These are phyloP conservation scores for Penicillium salamii DNA, from an alignment of 495 filamentous ascomycete genomes.

Conservation along the genomic window DNA sequence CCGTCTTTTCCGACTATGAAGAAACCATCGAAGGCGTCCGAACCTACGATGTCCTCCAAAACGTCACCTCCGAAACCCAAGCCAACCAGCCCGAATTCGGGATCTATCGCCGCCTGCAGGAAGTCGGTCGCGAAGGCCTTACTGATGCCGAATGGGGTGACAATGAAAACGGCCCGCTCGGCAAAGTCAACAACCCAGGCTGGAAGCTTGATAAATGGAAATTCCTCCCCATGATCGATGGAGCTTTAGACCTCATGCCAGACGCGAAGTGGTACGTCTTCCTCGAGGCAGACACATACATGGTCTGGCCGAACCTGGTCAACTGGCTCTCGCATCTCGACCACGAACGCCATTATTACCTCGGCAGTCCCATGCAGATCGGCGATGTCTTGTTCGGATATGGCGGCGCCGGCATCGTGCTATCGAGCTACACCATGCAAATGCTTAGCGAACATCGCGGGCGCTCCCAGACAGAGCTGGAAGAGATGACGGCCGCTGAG, in stretches of 20 bases:
- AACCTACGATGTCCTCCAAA: slow-evolving; percentile 40
- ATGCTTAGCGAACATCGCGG: slow-evolving; percentile 19
- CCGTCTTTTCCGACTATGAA: slow-evolving; percentile 48
- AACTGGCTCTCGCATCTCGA: slow-evolving; percentile 53
- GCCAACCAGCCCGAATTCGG: slow-evolving; percentile 41
- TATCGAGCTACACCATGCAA: slow-evolving; percentile 30
- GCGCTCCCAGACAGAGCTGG: slow-evolving; percentile 20
- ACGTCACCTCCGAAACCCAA: slow-evolving; percentile 32
- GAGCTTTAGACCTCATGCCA: slow-evolving; percentile 50
- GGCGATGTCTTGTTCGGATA: slow-evolving; percentile 52
- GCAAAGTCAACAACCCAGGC: slow-evolving; percentile 40
- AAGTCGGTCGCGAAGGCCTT: slow-evolving; percentile 36
- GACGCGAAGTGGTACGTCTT: slow-evolving; percentile 63
- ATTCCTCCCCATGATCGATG: slow-evolving; percentile 60
- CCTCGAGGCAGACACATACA: slow-evolving; percentile 62
- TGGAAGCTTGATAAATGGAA: slow-evolving; percentile 69
- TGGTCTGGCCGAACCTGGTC: slow-evolving; percentile 60
- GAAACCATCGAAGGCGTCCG: slow-evolving; percentile 38
- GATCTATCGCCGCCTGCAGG: slow-evolving; percentile 36
- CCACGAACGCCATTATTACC: slow-evolving; percentile 47
- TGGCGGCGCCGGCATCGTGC: slow-evolving; percentile 59
- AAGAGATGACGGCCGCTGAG: slow-evolving; percentile 25
- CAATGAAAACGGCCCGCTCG: slow-evolving; percentile 34
- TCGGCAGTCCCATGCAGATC: slow-evolving; percentile 47
- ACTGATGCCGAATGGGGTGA: slow-evolving; percentile 26